Evolutionary conservation across 352 stramenopile species (phyloP).

Genomic region (Pythium phragmitis): DNA sequence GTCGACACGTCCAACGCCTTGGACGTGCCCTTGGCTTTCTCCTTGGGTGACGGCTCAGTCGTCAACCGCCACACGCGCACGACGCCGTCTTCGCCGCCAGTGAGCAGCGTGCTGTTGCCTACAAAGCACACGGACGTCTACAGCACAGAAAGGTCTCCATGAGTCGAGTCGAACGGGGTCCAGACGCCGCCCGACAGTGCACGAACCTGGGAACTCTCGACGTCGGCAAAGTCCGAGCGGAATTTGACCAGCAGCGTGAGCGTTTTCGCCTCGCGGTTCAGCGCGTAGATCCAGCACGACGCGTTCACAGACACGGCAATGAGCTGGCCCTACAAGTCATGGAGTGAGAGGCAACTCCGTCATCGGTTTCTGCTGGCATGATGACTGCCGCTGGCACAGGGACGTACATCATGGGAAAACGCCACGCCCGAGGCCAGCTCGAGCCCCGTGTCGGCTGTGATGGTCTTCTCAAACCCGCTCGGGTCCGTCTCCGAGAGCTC

Average conservation of each 20-base stretch:
- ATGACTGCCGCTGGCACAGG: too few species aligned
- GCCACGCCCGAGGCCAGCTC: slow-evolving; percentile 74
- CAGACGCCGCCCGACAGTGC: not conserved
- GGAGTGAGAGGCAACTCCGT: not conserved
- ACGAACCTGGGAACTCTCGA: slow-evolving; percentile 65
- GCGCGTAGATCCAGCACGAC: slow-evolving; percentile 72
- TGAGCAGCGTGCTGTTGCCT: slow-evolving; percentile 74
- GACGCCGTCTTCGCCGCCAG: slow-evolving; percentile 78
- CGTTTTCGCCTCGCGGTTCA: slow-evolving; percentile 54
- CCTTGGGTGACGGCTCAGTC: slow-evolving; percentile 42
- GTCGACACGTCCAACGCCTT: slow-evolving; percentile 32
- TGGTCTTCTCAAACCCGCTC: slow-evolving; percentile 65
- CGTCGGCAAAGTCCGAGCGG: slow-evolving; percentile 72
- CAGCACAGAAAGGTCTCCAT: not conserved
- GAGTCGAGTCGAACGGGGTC: not conserved
- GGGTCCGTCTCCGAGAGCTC: slow-evolving; percentile 60
- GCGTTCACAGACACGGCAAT: slow-evolving; percentile 77
- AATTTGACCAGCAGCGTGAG: slow-evolving; percentile 78
- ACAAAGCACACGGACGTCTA: slow-evolving; percentile 77
- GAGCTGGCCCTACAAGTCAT: slow-evolving; percentile 36
- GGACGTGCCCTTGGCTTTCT: slow-evolving; percentile 44
- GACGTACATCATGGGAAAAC: slow-evolving; percentile 63
- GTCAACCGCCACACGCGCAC: slow-evolving; percentile 72
- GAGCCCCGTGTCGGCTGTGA: slow-evolving; percentile 65
- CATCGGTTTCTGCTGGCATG: too few species aligned